Evolutionary conservation across 352 stramenopile genomes (phyloP).

Genomic region (Pythium plurisporium): DNA sequence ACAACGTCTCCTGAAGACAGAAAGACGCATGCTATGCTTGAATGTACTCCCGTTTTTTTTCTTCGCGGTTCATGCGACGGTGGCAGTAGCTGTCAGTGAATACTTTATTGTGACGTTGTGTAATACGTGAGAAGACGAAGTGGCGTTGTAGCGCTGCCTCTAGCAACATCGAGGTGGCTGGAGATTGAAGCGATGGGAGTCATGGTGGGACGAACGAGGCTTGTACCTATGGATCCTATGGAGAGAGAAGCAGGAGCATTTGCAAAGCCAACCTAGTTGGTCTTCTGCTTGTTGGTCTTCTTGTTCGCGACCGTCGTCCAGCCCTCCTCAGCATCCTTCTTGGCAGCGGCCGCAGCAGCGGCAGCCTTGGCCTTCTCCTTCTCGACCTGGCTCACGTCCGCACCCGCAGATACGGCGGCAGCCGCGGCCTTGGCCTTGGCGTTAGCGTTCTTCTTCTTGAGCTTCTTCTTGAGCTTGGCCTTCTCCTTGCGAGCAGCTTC

Average conservation of each 20-base stretch:
- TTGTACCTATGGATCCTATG: constrained; percentile 20
- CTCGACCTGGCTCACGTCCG: constrained; percentile 28
- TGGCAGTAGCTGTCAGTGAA: constrained; percentile 4
- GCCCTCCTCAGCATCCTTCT: constrained; percentile 71
- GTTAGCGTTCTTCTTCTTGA: constrained; percentile 81
- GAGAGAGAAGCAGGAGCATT: neutral
- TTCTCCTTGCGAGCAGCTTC: constrained; percentile 71
- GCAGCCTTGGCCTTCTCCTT: constrained; percentile 43
- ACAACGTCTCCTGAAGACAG: no score
- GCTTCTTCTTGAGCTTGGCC: constrained; percentile 76
- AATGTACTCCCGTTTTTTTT: neutral
- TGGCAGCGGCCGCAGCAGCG: constrained; percentile 26
- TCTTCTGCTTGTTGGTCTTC: constrained; percentile 49
- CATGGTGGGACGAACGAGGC: neutral
- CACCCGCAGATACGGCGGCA: neutral
- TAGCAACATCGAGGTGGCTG: no score
- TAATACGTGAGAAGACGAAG: neutral
- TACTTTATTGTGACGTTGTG: constrained; percentile 25
- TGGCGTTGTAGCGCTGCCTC: no score
- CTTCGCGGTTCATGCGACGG: no score
- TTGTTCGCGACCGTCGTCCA: constrained; percentile 81
- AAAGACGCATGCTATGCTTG: neutral
- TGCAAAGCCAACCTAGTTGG: constrained; percentile 49
- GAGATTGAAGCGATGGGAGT: no score
- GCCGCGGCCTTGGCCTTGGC: constrained; percentile 23